Base-by-base conservation (phyloP, 202 grass and related monocot species). In the Dendrocalamus latiflorus region DNA sequence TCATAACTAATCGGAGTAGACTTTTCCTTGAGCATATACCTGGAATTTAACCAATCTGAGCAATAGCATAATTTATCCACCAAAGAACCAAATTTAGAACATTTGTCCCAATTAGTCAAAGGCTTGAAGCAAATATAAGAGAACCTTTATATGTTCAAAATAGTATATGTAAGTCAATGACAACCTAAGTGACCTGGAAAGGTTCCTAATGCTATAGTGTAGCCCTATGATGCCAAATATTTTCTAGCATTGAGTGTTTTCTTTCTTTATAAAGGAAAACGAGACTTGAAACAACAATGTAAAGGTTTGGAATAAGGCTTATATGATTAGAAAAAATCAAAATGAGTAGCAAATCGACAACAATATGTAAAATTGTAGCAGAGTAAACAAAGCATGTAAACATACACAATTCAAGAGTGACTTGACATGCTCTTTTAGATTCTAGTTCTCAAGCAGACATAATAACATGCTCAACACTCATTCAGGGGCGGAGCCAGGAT, bases 381-480 rank as follows among this genome's bases (percentile, higher is more conserved):
- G 5, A 70, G 10, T 78, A 70, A 58, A 36, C 53, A 69, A 75
- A 83, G 16, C 41, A 78, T 50, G 26, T 3, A 50, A 15, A 24
- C 42, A 71, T 22, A 62, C 67, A 70, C 6, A 85, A 37, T 77
- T 82, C n/a, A 36, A 39, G 18, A 58, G 74, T 42, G 66, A 83
- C 51, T 88, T 86, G 22, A 97, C 95, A 90, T 85, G 95, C 95
- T 86, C 54, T 93, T 82, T 98, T 87, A 78, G 95, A 98, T 87
- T 98, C 95, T 51, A 98, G 80, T 84, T 98, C 95, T 33, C 92
- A 90, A 77, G 95, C 89, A 54, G 95, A 98, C 95, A 98, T 98
- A 86, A 95, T 98, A 78, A 98, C 65, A 57, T 90, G 95, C 41
- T 91, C 92, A 75, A 98, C 73, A 81, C 91, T 90, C 92, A n/a